Base-by-base conservation (phyloP, 2,329 filamentous ascomycete genomes). In the Curvularia verruculosa region DNA sequence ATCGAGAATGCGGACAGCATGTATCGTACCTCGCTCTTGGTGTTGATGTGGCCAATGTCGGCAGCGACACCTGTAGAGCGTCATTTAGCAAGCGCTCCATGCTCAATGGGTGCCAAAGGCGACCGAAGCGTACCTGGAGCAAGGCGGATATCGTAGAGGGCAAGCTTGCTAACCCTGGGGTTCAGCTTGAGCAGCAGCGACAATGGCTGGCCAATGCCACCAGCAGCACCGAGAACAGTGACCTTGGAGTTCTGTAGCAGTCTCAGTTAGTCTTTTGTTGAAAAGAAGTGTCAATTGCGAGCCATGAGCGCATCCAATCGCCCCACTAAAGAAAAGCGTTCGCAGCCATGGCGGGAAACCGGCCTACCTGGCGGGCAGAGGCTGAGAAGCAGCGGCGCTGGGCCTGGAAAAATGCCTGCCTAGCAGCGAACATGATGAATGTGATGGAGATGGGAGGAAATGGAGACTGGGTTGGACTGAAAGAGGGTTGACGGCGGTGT, bases 101-200 rank as follows among this genome's bases (percentile, higher is more conserved):
- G 41, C 46, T 44, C 19, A 31, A 43, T 26, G 39, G 29, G 37
- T 45, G 13, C 15, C 24, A 39, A 52, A 49, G 29, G 44, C 21
- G 41, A 39, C 39, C 40, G 50, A 31, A 56, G 84, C 88, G 67
- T 87, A 96, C 92, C 93, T 78, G 94, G 94, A 75, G 85, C 94
- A 76, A 92, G 89, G 76, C 91, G 90, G 83, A 99, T 96, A 83
- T 99, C 95, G 85, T 98, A 99, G 75, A 99, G 91, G 66, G 94
- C 91, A 74, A 99, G 91, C 80, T 97, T 89, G 74, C 87, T 89
- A 72, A 98, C 94, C 77, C 91, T 87, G 72, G 93, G 92, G 89
- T 97, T 98, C 79, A 97, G 89, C 92, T 99, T 99, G 81, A 99
- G 87, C 77, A 99, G 89, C 69, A 99, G 90, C 58, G 95, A 99